A percentile compares a stretch with the other conserved stretches of the same genome.
Evolutionary conservation across 2,329 filamentous ascomycete species (phyloP).

Genomic region (Exophiala viscosa): DNA sequence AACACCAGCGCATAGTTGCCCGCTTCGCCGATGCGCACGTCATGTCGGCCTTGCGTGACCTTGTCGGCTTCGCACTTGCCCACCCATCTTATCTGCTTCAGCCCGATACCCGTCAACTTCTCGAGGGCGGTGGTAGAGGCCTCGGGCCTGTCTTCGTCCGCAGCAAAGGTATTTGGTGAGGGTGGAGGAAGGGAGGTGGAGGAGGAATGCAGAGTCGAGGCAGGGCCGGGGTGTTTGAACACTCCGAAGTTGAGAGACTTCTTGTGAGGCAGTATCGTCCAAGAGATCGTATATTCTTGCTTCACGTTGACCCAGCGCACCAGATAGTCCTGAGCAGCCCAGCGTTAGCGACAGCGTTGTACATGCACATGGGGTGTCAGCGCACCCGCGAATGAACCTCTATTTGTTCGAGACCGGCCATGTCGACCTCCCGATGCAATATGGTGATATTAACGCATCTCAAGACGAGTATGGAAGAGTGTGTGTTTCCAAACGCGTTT

Average conservation of each 20-base stretch:
- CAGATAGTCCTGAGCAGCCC: slow-evolving; percentile 73
- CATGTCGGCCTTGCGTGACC: slow-evolving; percentile 83
- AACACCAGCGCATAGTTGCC: slow-evolving; percentile 97
- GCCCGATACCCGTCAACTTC: slow-evolving; percentile 59
- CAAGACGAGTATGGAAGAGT: not conserved
- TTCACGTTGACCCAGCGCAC: slow-evolving; percentile 95
- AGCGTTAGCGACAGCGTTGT: slow-evolving; percentile 1
- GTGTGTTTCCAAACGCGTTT: not conserved
- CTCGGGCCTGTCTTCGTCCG: slow-evolving; percentile 34
- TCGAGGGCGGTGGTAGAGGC: slow-evolving; percentile 62
- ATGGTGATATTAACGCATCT: not conserved
- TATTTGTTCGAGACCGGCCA: slow-evolving; percentile 94
- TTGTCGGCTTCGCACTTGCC: slow-evolving; percentile 97
- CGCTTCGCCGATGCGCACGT: slow-evolving; percentile 68
- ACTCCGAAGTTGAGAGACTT: slow-evolving; percentile 98
- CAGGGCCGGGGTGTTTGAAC: slow-evolving; percentile 86
- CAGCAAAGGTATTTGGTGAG: slow-evolving; percentile 37
- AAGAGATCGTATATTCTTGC: slow-evolving; percentile 87
- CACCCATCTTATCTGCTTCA: slow-evolving; percentile 69
- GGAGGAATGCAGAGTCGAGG: slow-evolving; percentile 45
- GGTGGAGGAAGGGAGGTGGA: slow-evolving; percentile 49
- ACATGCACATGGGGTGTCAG: slow-evolving; percentile 4
- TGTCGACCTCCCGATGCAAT: slow-evolving; percentile 36
- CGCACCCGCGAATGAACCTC: slow-evolving; percentile 95
- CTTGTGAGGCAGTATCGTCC: slow-evolving; percentile 96